Evolutionary conservation across 805 yeast species (phyloP), one percentile per base, ranked within the genome.

Genomic region (Saccharomycopsis fermentans): DNA sequence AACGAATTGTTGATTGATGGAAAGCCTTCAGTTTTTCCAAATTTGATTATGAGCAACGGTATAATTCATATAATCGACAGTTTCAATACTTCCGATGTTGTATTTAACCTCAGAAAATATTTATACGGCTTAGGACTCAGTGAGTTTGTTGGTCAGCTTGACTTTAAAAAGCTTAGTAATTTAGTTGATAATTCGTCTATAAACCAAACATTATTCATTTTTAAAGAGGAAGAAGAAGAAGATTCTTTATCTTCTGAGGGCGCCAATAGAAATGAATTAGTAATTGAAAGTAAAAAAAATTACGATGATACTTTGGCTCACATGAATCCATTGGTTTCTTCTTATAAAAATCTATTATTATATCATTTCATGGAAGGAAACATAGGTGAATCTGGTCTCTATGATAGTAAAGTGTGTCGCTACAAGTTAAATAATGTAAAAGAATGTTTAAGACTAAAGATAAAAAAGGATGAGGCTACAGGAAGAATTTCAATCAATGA

Each of bases 141-240:
- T 2, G 74, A 74, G 29, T 82, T 88, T 67, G 91, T 87, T 5
- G 77, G 79, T n/a, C 96, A 89, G 64, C 63, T 89, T 16, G 74
- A 80, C 51, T 79, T 87, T 56, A 78, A 90, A 59, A 77, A 79
- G 12, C 69, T 89, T 19, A 70, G 74, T 1, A 62, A 77, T 51
- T 69, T 88, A 54, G 78, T 91, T 17, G 85, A 83, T 57, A 82
- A 84, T 36, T 65, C 71, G 1, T 67, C 75, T 0, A 35, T 69
- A 0, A 72, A 77, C 29, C 86, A 83, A 65, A 86, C 96, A 0
- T 73, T 91, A 0, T 80, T 91, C 57, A 74, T 89, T 6, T 75
- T 80, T 0, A 67, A 65, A 37, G 69, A 71, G n/a, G 65, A 73
- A 11, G 74, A 71, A 17, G 65, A 73, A 11, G 74, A 73, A 52